Evolutionary conservation across 2,329 filamentous ascomycete species (phyloP), one percentile per base, ranked within the genome.

Genomic region (Boeremia lycopersici): DNA sequence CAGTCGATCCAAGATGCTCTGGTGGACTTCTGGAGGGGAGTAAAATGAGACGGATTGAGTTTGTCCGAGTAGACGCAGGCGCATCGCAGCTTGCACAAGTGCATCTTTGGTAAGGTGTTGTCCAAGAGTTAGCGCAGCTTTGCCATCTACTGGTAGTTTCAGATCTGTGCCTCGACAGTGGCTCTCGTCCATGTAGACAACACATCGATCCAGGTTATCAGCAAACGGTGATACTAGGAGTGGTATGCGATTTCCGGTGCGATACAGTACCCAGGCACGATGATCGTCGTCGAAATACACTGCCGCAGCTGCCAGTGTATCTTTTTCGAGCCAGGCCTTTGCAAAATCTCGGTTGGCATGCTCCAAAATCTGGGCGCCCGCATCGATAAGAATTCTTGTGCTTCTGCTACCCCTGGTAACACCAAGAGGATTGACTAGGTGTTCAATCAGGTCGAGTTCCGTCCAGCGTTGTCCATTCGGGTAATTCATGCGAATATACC

Each of bases 1-100:
- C 29, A 54, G 35, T 3, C 52, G 46, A 39, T 70, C 82, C 0
- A 82, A 61, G 29, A 89, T 87, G 56, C 81, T 86, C 26, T 84
- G 82, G 30, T 87, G 78, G 0, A 88, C 85, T 62, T 89, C 86
- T 0, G 81, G 82, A 0, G 86, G 84, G 0, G 82, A 79, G 17
- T 85, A 79, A 43, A 81, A 82, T 0, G 73, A 71, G 0, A 89
- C 67, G 0, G 81, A 82, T 51, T 89, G 86, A 0, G 82, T 82
- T 2, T 77, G 77, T 0, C 74, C 80, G 0, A 90, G 74, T 40
- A 88, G 82, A 1, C 87, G 78, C 0, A 89, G 70, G 54, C 87
- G 75, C 86, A 89, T 89, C 0, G 86, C 85, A 48, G 86, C 86
- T 84, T 89, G 85, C 0, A 86, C 84, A 0, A 82, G 80, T 8